A percentile compares a stretch with the other conserved stretches of the same genome.
These are phyloP conservation scores for Lathyrus aphaca DNA, from an alignment of 306 rosid species.

Conservation along the genomic window DNA sequence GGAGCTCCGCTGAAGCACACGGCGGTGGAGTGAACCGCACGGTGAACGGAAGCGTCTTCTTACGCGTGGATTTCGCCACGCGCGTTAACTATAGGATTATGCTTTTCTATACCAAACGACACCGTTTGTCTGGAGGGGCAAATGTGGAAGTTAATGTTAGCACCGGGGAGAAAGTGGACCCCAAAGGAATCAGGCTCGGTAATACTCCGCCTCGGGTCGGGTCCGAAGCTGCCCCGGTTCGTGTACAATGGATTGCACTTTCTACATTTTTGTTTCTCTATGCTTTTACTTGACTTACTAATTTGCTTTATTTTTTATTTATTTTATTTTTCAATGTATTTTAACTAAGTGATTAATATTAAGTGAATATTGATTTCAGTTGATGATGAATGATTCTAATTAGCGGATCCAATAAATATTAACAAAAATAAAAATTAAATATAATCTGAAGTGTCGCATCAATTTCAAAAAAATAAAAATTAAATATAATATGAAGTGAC, in stretches of 20 bases:
- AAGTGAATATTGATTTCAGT: too few species aligned
- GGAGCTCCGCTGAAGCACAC: background rate
- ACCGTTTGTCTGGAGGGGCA: constrained; percentile 49
- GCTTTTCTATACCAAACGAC: constrained; percentile 58
- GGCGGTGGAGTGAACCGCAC: constrained; percentile 42
- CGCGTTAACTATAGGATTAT: constrained; percentile 64
- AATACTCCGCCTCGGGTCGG: constrained; percentile 19
- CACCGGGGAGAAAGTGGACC: constrained; percentile 46
- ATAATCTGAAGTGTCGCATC: too few species aligned
- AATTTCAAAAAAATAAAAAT: too few species aligned
- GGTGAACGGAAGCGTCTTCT: constrained; percentile 19
- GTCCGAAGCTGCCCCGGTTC: constrained; percentile 31
- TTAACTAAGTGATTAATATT: background rate
- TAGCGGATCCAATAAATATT: too few species aligned
- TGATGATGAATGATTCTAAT: too few species aligned
- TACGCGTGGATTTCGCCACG: constrained; percentile 67
- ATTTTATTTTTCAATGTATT: background rate
- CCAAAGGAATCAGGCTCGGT: constrained; percentile 55
- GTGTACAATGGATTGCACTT: constrained; percentile 1
- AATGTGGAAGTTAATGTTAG: constrained; percentile 48
- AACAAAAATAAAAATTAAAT: too few species aligned
- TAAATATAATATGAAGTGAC: too few species aligned
- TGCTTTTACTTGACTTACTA: constrained; percentile 31
- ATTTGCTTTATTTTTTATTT: background rate
- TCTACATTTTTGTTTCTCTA: constrained; percentile 34